A percentile compares a stretch with the other conserved stretches of the same genome.
Evolutionary conservation across 1,284 basidiomycete genomes (phyloP).

Genomic region (Butyriboletus regius): DNA sequence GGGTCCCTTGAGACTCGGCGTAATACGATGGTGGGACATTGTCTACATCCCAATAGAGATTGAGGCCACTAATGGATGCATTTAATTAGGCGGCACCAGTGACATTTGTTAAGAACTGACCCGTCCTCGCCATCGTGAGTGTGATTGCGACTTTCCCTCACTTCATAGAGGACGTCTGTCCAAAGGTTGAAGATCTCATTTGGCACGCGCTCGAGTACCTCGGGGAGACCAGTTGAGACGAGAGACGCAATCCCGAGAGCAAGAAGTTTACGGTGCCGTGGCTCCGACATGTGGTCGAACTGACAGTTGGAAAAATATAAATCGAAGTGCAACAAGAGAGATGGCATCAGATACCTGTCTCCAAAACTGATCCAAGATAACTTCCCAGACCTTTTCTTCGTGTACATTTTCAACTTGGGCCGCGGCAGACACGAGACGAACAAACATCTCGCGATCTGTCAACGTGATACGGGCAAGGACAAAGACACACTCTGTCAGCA

Average conservation of each 20-base stretch:
- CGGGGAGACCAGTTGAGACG: constrained; percentile 59
- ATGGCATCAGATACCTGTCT: constrained; percentile 46
- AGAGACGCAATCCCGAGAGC: constrained; percentile 69
- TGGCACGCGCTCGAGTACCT: constrained; percentile 63
- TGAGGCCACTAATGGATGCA: constrained; percentile 30
- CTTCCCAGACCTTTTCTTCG: constrained; percentile 56
- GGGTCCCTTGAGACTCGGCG: constrained; percentile 53
- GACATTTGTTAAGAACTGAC: constrained; percentile 4
- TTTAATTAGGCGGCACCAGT: background rate
- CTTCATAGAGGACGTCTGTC: constrained; percentile 82
- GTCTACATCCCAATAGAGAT: constrained; percentile 61
- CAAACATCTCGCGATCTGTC: constrained; percentile 55
- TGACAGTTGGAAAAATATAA: constrained; percentile 28
- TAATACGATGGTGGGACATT: constrained; percentile 51
- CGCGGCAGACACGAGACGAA: constrained; percentile 58
- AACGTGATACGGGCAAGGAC: constrained; percentile 64
- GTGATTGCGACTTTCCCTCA: constrained; percentile 58
- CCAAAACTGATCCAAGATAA: constrained; percentile 73
- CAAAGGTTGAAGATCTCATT: constrained; percentile 80
- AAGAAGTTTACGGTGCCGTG: constrained; percentile 62
- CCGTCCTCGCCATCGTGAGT: constrained; percentile 38
- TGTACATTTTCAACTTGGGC: constrained; percentile 41
- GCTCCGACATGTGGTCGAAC: constrained; percentile 82
- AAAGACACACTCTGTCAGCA: constrained; percentile 60
- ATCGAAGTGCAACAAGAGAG: background rate